phyloP scores from a whole-genome alignment of 495 filamentous ascomycete genomes.

The Penicillium cataractarum region DNA sequence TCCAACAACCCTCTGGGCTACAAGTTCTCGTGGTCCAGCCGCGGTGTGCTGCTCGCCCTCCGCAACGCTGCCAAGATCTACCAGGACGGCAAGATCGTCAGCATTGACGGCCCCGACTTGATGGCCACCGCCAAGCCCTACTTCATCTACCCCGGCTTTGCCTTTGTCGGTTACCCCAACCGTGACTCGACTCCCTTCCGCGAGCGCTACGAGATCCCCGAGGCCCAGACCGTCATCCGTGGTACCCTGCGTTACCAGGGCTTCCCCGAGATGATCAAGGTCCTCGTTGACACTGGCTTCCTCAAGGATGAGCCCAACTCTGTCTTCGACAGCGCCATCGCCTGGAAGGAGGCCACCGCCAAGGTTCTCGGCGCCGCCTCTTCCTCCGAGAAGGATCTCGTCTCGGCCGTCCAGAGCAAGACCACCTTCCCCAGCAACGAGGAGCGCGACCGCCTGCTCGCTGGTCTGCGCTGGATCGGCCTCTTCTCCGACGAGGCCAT shows the following conservation, averaged over 20 bases:
- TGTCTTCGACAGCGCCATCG: constrained; percentile 61
- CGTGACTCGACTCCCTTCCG: constrained; percentile 84
- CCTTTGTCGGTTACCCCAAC: constrained; percentile 94
- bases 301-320: constrained; percentile 66
- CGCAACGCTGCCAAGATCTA: constrained; percentile 85
- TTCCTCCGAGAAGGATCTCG: constrained; percentile 64
- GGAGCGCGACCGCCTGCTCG: constrained; percentile 76
- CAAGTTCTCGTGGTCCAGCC: constrained; percentile 88
- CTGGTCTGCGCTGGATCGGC: constrained; percentile 83
- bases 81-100: constrained; percentile 72
- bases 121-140: constrained; percentile 92
- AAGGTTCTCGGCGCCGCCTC: constrained; percentile 71
- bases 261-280: constrained; percentile 85
- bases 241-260: constrained; percentile 85
- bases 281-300: constrained; percentile 86
- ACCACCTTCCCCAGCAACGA: constrained; percentile 68
- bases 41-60: constrained; percentile 86
- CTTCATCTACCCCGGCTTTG: constrained; percentile 84
- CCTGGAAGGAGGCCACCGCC: constrained; percentile 82
- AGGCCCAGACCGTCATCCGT: constrained; percentile 59
- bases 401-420: constrained; percentile 74
- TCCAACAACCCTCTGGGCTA: constrained; percentile 93
- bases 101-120: constrained; percentile 64
- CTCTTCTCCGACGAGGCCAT: constrained; percentile 78
- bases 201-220: constrained; percentile 89